Evolutionary conservation across 176 grass and related monocot species (phyloP).

Genomic region (Oryza officinalis): DNA sequence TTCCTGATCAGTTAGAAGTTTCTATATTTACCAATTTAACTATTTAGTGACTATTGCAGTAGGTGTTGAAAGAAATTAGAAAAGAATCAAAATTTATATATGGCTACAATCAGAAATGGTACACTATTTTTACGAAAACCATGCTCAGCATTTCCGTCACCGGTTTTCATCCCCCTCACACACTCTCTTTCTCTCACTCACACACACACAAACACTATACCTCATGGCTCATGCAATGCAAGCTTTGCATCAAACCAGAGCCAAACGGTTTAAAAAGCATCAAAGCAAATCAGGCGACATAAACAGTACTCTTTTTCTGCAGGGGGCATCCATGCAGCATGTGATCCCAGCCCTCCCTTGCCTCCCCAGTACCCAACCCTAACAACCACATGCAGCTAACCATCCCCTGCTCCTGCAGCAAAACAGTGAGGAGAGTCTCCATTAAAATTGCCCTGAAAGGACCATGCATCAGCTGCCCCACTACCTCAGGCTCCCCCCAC

Average conservation of each 20-base stretch:
- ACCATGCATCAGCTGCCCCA: constrained; percentile 36
- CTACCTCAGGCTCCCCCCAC: constrained; percentile 34
- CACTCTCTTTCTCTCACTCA: too few species aligned
- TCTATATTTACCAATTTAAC: too few species aligned
- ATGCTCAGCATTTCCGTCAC: too few species aligned
- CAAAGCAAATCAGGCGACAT: background rate
- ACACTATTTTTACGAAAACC: too few species aligned
- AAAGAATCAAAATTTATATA: too few species aligned
- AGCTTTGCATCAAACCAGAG: background rate
- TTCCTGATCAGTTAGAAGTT: too few species aligned
- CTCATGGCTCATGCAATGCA: background rate
- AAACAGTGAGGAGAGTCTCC: background rate
- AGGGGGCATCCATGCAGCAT: background rate
- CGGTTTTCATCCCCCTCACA: too few species aligned
- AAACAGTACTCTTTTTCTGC: background rate
- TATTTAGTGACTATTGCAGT: too few species aligned
- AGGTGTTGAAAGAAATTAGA: too few species aligned
- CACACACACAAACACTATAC: background rate
- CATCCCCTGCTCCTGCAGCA: background rate
- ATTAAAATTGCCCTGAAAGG: constrained; percentile 22
- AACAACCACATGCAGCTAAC: constrained; percentile 37
- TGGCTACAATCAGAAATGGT: too few species aligned
- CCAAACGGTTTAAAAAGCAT: background rate
- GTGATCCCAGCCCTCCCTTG: constrained; percentile 11
- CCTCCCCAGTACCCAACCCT: constrained; percentile 22